A percentile compares a stretch with the other conserved stretches of the same genome.
Evolutionary conservation across 1,284 basidiomycete genomes (phyloP).

Genomic region (Takashimella tepidaria): DNA sequence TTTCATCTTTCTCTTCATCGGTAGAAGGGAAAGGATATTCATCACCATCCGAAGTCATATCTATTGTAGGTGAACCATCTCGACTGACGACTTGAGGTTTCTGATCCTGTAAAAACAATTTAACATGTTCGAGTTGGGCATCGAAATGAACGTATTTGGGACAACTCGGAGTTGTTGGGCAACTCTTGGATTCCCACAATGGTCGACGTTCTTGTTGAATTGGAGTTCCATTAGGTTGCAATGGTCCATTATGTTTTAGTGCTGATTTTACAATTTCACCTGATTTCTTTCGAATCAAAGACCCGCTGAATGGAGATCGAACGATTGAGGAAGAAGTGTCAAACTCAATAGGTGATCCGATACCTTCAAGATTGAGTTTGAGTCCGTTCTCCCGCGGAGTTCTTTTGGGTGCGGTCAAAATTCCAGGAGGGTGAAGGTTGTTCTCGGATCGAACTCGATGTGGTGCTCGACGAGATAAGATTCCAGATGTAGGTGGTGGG

Average conservation of each 20-base stretch:
- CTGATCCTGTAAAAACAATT: conserved; percentile 88
- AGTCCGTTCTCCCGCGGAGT: conserved; percentile 40
- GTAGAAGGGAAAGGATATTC: conserved; percentile 53
- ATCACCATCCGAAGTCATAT: conserved; percentile 71
- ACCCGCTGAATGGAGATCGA: conserved; percentile 30
- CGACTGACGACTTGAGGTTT: conserved; percentile 88
- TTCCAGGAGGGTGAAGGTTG: conserved; percentile 8
- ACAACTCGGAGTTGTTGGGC: conserved; percentile 63
- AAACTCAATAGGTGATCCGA: conserved; percentile 19
- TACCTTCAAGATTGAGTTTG: conserved; percentile 44
- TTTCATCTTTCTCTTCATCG: conserved; percentile 47
- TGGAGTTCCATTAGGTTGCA: conserved; percentile 32
- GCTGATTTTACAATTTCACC: conserved; percentile 89
- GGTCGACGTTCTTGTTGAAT: conserved; percentile 54
- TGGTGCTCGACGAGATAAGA: conserved; percentile 4
- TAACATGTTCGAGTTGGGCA: conserved; percentile 76
- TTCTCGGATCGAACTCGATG: conserved; percentile 11
- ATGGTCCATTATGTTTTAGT: conserved; percentile 64
- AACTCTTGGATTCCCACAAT: conserved; percentile 59
- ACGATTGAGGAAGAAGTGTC: conserved; percentile 21
- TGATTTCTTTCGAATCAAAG: conserved; percentile 76
- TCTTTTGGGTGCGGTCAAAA: conserved; percentile 8
- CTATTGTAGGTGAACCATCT: conserved; percentile 77
- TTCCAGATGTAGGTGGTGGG: background rate
- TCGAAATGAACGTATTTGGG: conserved; percentile 91